Percentiles rank a stretch among this genome's conserved stretches.
Conservation (phyloP, 1,284 basidiomycete species). For the Chondrostereum purpureum region DNA sequence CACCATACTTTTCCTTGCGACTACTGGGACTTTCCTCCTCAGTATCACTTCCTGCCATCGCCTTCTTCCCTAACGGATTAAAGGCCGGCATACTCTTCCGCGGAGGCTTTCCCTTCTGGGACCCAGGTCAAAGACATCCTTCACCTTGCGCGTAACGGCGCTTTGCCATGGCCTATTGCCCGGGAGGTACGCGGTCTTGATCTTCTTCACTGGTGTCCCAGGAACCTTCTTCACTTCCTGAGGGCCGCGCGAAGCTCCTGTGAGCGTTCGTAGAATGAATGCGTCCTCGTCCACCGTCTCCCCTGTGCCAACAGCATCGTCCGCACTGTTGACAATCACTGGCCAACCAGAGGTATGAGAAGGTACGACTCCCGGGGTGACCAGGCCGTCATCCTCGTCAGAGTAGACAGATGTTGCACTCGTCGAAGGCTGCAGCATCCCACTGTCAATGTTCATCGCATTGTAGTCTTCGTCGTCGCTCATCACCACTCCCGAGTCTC, state of each 20-base stretch:
- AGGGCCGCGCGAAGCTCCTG: constrained; percentile 42
- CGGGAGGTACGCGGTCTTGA: constrained; percentile 51
- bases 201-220: constrained; percentile 73
- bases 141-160: constrained; percentile 64
- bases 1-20: constrained; percentile 50
- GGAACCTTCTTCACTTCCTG: constrained; percentile 57
- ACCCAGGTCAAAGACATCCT: constrained; percentile 48
- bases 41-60: constrained; percentile 35
- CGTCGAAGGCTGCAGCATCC: constrained; percentile 49
- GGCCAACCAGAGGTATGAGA: constrained; percentile 60
- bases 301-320: constrained; percentile 30
- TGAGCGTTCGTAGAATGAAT: constrained; percentile 68
- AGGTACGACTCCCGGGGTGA: constrained; percentile 59
- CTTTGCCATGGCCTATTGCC: constrained; percentile 71
- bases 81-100: constrained; percentile 72
- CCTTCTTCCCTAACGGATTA: constrained; percentile 25
- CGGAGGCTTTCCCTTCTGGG: constrained; percentile 46
- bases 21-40: constrained; percentile 52
- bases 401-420: constrained; percentile 57
- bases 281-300: constrained; percentile 46
- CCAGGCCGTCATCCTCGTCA: constrained; percentile 51
- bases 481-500: constrained; percentile 60
- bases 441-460: constrained; percentile 20
- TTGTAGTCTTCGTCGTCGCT: constrained; percentile 51
- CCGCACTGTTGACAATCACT: constrained; percentile 32